Base-by-base conservation (phyloP, 257 asterid genomes). In the Eustoma russellianum region DNA sequence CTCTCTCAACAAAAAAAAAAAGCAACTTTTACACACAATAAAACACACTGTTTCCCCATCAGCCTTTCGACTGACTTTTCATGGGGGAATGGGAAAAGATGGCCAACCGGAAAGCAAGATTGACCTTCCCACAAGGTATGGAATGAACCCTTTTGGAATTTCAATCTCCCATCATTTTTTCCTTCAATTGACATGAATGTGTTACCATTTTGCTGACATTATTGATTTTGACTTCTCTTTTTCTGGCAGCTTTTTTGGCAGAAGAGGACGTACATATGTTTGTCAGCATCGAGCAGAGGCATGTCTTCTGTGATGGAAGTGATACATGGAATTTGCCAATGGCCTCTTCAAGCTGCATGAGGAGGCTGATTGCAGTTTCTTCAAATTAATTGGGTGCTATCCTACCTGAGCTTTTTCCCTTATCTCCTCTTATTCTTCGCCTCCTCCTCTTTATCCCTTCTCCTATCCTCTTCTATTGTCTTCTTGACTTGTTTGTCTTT, bases 321-420 rank as follows among this genome's bases (percentile, higher is more conserved):
- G 65, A 10, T 53, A 63, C 18, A 5, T 34, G 61, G 46, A 18
- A 15, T 34, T 48, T 53, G 11, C 66, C 48, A 41, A 17, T 44
- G 40, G 52, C 17, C 15, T 10, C 15, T 30, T 11, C 15, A 6
- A 6, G 38, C 45, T 49, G 24, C 57, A 59, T 16, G 40, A 12
- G 45, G 54, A 52, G 14, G 24, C 11, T 64, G 45, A 33, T 28
- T 53, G 59, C 35, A 3, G 41, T 51, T 16, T 43, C 47, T 46
- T 69, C 50, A 9, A 52, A 61, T 60, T 75, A 48, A 62, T 52
- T 55, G 15, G 95, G 92, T 75, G 94, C 89, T 88, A 85, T 88
- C 95, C 75, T 75, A 66, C 66, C 82, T 77, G 97, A 88, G 95
- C 97, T 88, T 83, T 67, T n/a, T n/a, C n/a, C n/a, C n/a, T n/a